Evolutionary conservation across 2,329 filamentous ascomycete species (phyloP).

Genomic region (Hypoxylon sp.): DNA sequence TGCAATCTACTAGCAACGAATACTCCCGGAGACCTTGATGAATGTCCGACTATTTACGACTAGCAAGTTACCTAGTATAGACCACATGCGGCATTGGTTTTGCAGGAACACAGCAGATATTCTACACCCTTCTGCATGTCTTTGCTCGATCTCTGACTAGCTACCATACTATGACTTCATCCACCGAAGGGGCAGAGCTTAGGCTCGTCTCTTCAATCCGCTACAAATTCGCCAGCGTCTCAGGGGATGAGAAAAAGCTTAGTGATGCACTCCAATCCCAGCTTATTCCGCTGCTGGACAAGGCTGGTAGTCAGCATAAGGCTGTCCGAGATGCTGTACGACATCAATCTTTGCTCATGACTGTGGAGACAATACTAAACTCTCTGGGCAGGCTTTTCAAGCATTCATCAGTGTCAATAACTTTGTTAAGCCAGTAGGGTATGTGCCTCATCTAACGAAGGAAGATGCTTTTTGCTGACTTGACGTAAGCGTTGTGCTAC

Average conservation of each 20-base stretch:
- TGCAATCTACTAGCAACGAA: conserved; percentile 1
- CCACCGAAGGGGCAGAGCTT: conserved; percentile 52
- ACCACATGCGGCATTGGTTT: conserved; percentile 8
- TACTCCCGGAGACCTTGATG: conserved; percentile 1
- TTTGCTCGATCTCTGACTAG: neutral
- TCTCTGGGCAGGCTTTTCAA: conserved; percentile 61
- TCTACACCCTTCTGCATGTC: neutral
- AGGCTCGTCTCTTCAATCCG: conserved; percentile 55
- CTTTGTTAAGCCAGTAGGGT: conserved; percentile 68
- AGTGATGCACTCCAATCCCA: conserved; percentile 83
- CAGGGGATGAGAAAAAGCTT: conserved; percentile 87
- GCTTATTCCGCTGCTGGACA: conserved; percentile 85
- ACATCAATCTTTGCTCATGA: conserved; percentile 4
- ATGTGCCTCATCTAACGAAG: conserved; percentile 45
- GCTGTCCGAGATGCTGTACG: conserved; percentile 74
- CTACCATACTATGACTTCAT: conserved; percentile 50
- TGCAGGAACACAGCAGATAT: neutral
- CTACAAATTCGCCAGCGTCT: conserved; percentile 58
- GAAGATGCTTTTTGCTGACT: conserved; percentile 4
- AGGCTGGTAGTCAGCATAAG: conserved; percentile 84
- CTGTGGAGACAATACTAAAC: conserved; percentile 37
- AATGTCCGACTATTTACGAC: neutral
- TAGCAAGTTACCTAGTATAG: neutral
- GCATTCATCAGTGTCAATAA: conserved; percentile 68
- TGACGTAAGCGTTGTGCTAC: conserved; percentile 75